Conservation (phyloP, 2,329 filamentous ascomycete species). For the Fusarium albosuccineum region DNA sequence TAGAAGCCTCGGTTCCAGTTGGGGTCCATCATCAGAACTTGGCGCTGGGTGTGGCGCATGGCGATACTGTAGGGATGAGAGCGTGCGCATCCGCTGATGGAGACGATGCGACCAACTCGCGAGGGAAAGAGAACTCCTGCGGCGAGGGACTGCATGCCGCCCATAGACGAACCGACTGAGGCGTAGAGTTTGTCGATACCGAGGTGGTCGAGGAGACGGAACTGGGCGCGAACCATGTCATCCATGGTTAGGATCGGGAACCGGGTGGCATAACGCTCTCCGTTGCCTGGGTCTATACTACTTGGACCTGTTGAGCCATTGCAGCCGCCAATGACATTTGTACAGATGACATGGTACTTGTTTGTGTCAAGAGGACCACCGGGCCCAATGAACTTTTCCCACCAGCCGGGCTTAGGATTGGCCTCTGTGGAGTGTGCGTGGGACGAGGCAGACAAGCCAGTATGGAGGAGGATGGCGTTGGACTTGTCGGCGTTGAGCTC, state of each 20-base stretch:
- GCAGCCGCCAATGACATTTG: slow-evolving; percentile 95
- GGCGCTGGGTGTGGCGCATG: slow-evolving; percentile 97
- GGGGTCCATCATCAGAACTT: slow-evolving; percentile 99
- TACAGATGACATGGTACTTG: slow-evolving; percentile 94
- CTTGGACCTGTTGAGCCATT: slow-evolving; percentile 95
- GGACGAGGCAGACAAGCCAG: slow-evolving; percentile 94
- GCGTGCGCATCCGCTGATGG: slow-evolving; percentile 92
- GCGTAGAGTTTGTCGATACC: slow-evolving; percentile 86
- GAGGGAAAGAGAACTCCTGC: slow-evolving; percentile 86
- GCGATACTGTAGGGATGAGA: slow-evolving; percentile 98
- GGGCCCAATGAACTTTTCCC: slow-evolving; percentile 98
- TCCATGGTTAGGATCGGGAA: slow-evolving; percentile 97
- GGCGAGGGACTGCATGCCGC: slow-evolving; percentile 96
- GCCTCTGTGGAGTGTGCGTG: slow-evolving; percentile 92
- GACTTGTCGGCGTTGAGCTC: slow-evolving; percentile 81
- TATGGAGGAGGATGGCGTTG: slow-evolving; percentile 93
- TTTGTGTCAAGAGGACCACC: slow-evolving; percentile 87
- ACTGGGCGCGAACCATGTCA: slow-evolving; percentile 98
- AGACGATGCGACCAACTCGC: slow-evolving; percentile 84
- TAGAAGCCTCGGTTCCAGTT: slow-evolving; percentile 98
- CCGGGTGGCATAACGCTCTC: slow-evolving; percentile 88
- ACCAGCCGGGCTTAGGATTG: slow-evolving; percentile 95
- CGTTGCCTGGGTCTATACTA: slow-evolving; percentile 88
- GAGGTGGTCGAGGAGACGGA: slow-evolving; percentile 84
- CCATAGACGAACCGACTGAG: slow-evolving; percentile 96